These are phyloP conservation scores for Heritiera fomes DNA, from an alignment of 345 rosid genomes.

Conservation along the genomic window DNA sequence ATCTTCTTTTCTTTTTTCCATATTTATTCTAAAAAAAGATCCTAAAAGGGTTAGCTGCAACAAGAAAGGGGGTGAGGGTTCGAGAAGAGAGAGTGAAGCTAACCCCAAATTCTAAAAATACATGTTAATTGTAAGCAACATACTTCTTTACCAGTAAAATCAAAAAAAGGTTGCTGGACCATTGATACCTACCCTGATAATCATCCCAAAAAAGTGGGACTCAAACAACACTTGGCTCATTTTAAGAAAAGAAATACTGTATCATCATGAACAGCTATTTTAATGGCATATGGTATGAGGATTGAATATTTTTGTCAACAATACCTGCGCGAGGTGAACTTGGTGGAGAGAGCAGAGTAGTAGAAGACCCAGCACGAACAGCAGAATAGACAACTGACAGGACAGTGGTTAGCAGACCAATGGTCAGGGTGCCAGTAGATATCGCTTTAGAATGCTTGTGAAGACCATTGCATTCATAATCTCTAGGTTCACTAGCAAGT, in stretches of 20 bases:
- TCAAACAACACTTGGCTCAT: neutral
- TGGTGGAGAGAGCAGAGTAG: conserved; percentile 81
- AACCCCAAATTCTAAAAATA: neutral
- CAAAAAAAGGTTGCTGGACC: conserved; percentile 4
- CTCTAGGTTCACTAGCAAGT: conserved; percentile 95
- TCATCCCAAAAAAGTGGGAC: neutral
- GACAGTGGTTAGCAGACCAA: conserved; percentile 86
- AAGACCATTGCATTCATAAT: conserved; percentile 89
- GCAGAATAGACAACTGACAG: conserved; percentile 96
- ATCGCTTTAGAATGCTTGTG: conserved; percentile 88
- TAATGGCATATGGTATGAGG: neutral
- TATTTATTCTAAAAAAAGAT: no score
- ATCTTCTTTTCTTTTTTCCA: neutral
- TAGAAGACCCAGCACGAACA: conserved; percentile 97
- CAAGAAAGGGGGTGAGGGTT: neutral
- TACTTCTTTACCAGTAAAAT: neutral
- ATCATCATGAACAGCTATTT: neutral
- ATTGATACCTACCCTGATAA: neutral
- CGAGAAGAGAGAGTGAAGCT: neutral
- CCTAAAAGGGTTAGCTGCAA: neutral
- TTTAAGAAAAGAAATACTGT: neutral
- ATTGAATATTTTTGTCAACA: neutral
- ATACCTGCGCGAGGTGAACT: conserved; percentile 93
- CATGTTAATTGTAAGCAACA: neutral
- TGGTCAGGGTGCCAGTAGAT: conserved; percentile 82